These are phyloP conservation scores for Scedosporium aurantiacum DNA, from an alignment of 2,329 filamentous ascomycete genomes.

Conservation along the genomic window DNA sequence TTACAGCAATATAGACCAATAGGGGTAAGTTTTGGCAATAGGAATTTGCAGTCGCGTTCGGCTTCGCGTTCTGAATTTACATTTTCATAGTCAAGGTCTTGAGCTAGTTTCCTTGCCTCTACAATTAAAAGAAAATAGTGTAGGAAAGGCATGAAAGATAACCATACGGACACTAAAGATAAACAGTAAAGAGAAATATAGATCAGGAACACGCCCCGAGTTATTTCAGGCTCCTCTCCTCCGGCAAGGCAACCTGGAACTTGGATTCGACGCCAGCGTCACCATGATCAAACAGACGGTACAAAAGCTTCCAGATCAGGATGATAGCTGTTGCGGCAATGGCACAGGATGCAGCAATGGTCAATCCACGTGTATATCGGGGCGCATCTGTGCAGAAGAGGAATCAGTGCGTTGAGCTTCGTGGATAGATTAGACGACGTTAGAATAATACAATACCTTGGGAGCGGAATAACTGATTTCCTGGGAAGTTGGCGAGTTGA, in stretches of 20 bases:
- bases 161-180: too few relatives aligned
- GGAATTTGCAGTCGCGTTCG: too few relatives aligned
- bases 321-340: slow-evolving; percentile 16
- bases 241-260: not conserved
- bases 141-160: too few relatives aligned
- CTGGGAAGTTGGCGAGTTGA: slow-evolving; percentile 19
- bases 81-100: too few relatives aligned
- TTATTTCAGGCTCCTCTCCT: not conserved
- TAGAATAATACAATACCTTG: slow-evolving; percentile 12
- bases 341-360: slow-evolving; percentile 15
- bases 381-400: slow-evolving; percentile 14
- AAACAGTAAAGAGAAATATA: too few relatives aligned
- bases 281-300: slow-evolving; percentile 16
- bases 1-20: too few relatives aligned
- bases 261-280: slow-evolving; percentile 15
- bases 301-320: slow-evolving; percentile 19
- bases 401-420: not conserved
- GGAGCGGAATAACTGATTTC: slow-evolving; percentile 18
- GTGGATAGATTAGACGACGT: not conserved
- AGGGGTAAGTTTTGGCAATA: too few relatives aligned
- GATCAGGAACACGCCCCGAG: not conserved
- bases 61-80: too few relatives aligned
- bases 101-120: too few relatives aligned
- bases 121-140: too few relatives aligned
- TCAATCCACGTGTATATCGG: slow-evolving; percentile 15